These are phyloP conservation scores for Protomyces lactucae-debilis DNA, from an alignment of 1,139 yeast species.

Conservation along the genomic window DNA sequence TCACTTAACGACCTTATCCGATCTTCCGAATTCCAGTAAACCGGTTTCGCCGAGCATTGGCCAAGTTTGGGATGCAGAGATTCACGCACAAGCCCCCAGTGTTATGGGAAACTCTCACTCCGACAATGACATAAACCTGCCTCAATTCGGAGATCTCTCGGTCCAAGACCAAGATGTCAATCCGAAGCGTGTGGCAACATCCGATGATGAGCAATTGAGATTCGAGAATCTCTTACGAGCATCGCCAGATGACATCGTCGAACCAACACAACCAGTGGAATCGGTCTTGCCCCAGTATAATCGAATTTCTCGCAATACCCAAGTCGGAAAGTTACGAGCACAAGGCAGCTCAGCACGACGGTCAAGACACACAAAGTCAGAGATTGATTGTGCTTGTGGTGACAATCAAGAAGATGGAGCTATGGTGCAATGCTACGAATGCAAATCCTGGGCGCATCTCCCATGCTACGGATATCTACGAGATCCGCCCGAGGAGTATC, in stretches of 20 bases:
- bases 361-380: neutral
- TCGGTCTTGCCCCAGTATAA: neutral
- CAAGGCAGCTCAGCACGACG: neutral
- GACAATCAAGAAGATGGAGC: slow-evolving; percentile 62
- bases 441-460: slow-evolving; percentile 90
- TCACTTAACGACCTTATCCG: slow-evolving; percentile 8
- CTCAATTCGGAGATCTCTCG: too few relatives aligned
- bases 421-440: slow-evolving; percentile 82
- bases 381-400: slow-evolving; percentile 14
- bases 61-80: slow-evolving; percentile 18
- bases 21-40: neutral
- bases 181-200: neutral
- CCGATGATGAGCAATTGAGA: neutral
- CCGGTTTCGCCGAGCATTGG: too few relatives aligned
- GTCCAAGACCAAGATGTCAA: neutral
- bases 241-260: neutral
- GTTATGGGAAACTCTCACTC: neutral
- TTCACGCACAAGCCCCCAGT: slow-evolving; percentile 1
- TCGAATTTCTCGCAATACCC: neutral
- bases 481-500: neutral
- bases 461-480: slow-evolving; percentile 4
- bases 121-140: too few relatives aligned
- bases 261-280: neutral
- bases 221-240: neutral
- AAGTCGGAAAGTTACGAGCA: neutral